These are phyloP conservation scores for Blastobotrys chiropterorum DNA, from an alignment of 805 yeast species.

Conservation along the genomic window DNA sequence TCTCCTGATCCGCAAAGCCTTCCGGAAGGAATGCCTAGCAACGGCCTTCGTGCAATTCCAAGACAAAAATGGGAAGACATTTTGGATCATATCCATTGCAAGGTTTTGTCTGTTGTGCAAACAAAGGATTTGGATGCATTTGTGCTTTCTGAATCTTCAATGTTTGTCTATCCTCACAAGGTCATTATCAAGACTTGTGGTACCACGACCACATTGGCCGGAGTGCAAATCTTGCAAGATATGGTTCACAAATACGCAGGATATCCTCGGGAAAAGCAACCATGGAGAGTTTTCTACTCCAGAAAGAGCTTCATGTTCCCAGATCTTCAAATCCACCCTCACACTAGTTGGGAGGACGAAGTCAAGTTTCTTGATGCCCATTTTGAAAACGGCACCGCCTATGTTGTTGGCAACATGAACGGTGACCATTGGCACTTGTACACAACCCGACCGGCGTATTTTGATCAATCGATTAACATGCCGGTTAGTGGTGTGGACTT, in stretches of 20 bases:
- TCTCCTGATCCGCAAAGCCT: conserved; percentile 43
- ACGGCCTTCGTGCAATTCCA: conserved; percentile 55
- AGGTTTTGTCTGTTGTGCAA: conserved; percentile 73
- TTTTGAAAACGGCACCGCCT: conserved; percentile 58
- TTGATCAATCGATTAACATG: conserved; percentile 3
- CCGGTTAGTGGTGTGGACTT: conserved; percentile 6
- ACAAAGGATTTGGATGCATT: conserved; percentile 70
- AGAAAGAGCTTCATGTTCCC: conserved; percentile 93
- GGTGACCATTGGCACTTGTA: conserved; percentile 91
- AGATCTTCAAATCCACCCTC: conserved; percentile 70
- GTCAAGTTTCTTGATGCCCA: conserved; percentile 58
- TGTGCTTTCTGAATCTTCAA: conserved; percentile 78
- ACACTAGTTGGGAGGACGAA: conserved; percentile 80
- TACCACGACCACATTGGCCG: conserved; percentile 82
- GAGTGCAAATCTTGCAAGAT: conserved; percentile 60
- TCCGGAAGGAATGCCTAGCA: conserved; percentile 32
- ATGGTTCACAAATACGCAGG: conserved; percentile 41
- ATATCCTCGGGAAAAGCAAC: conserved; percentile 31
- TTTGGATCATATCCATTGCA: conserved; percentile 80
- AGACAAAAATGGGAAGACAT: conserved; percentile 62
- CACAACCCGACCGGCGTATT: conserved; percentile 43
- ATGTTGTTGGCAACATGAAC: conserved; percentile 73
- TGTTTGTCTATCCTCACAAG: conserved; percentile 84
- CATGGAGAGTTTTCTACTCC: conserved; percentile 77
- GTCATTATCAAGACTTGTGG: conserved; percentile 92